A percentile compares a stretch with the other conserved stretches of the same genome.
Evolutionary conservation across 257 asterid species (phyloP).

Genomic region (Solanum medicagineum): DNA sequence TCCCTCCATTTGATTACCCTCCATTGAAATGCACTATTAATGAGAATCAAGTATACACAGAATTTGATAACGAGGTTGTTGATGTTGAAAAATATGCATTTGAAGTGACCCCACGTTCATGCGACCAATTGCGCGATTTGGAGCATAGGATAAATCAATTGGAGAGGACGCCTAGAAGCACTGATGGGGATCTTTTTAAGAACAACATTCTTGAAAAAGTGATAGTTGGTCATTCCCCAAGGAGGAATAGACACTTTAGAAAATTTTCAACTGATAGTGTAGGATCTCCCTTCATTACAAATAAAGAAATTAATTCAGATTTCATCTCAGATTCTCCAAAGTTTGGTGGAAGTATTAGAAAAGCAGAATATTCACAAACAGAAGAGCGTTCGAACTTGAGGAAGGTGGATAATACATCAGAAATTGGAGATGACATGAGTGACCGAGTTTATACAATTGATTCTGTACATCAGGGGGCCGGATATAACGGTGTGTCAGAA

Average conservation of each 20-base stretch:
- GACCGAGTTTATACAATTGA: slow-evolving; percentile 89
- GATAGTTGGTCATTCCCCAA: slow-evolving; percentile 81
- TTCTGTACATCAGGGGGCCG: slow-evolving; percentile 53
- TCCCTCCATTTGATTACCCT: slow-evolving; percentile 60
- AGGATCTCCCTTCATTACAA: slow-evolving; percentile 28
- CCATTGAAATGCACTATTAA: slow-evolving; percentile 61
- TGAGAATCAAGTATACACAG: slow-evolving; percentile 31
- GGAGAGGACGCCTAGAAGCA: slow-evolving; percentile 65
- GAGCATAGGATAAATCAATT: slow-evolving; percentile 65
- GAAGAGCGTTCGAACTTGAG: slow-evolving; percentile 42
- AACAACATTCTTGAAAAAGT: slow-evolving; percentile 66
- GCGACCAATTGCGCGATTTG: slow-evolving; percentile 63
- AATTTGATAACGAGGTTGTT: slow-evolving; percentile 44
- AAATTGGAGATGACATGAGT: slow-evolving; percentile 60
- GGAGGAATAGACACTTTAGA: slow-evolving; percentile 37
- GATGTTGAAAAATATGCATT: slow-evolving; percentile 75
- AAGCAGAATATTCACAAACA: slow-evolving; percentile 34
- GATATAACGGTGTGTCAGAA: slow-evolving; percentile 22
- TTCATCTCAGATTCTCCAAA: slow-evolving; percentile 46
- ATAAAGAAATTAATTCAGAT: slow-evolving; percentile 42
- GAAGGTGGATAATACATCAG: slow-evolving; percentile 50
- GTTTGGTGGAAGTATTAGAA: slow-evolving; percentile 42
- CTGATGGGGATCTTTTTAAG: slow-evolving; percentile 44
- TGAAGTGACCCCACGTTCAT: slow-evolving; percentile 62
- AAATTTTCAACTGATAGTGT: slow-evolving; percentile 51